Percentiles rank a stretch among this genome's conserved stretches.
Evolutionary conservation across 2,329 filamentous ascomycete species (phyloP).

Genomic region (Ophiocordyceps polyrhachis-furcata): DNA sequence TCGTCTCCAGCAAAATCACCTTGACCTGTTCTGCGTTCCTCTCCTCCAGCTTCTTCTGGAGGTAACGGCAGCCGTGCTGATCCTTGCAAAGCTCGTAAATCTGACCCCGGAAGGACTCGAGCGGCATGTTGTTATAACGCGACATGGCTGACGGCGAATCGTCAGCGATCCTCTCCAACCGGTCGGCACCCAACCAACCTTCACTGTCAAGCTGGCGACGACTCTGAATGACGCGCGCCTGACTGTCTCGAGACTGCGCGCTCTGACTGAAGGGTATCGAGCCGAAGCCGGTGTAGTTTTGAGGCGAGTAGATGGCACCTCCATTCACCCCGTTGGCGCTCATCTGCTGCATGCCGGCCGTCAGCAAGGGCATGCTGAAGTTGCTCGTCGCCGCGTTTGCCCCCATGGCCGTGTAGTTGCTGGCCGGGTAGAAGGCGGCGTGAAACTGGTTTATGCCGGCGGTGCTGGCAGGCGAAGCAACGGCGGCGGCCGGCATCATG

Average conservation of each 20-base stretch:
- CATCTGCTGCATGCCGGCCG: slow-evolving; percentile 51
- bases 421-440: slow-evolving; percentile 13
- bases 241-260: slow-evolving; percentile 48
- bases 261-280: slow-evolving; percentile 29
- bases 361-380: slow-evolving; percentile 30
- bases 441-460: slow-evolving; percentile 11
- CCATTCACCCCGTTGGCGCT: slow-evolving; percentile 27
- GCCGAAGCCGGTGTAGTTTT: slow-evolving; percentile 39
- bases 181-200: slow-evolving; percentile 24
- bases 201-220: slow-evolving; percentile 58
- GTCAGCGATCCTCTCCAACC: not conserved
- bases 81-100: slow-evolving; percentile 92
- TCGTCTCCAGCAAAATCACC: slow-evolving; percentile 88
- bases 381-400: slow-evolving; percentile 5
- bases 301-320: slow-evolving; percentile 29
- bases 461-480: slow-evolving; percentile 8
- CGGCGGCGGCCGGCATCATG: slow-evolving; percentile 8
- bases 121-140: slow-evolving; percentile 64
- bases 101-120: slow-evolving; percentile 64
- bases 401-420: slow-evolving; percentile 1
- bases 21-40: slow-evolving; percentile 66
- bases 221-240: slow-evolving; percentile 56
- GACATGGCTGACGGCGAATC: slow-evolving; percentile 35
- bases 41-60: slow-evolving; percentile 95
- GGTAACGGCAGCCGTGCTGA: slow-evolving; percentile 88